These are phyloP conservation scores for Lentinula sp. DNA, from an alignment of 768 basidiomycete genomes.

Conservation along the genomic window DNA sequence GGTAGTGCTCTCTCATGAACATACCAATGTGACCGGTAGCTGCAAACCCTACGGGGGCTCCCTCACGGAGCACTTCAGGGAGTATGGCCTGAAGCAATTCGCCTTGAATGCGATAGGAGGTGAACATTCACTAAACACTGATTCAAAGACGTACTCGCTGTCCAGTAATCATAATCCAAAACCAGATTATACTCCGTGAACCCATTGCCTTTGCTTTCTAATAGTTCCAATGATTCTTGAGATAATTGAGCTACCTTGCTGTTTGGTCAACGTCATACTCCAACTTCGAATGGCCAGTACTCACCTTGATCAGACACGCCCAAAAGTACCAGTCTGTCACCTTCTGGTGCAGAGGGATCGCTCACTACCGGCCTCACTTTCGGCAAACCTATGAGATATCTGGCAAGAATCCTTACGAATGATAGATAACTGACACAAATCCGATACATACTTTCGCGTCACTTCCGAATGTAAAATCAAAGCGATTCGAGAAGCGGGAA, in stretches of 20 bases:
- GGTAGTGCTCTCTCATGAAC: background rate
- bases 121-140: background rate
- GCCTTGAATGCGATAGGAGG: slow-evolving; percentile 38
- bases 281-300: slow-evolving; percentile 2
- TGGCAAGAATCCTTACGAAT: slow-evolving; percentile 18
- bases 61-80: slow-evolving; percentile 71
- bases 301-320: slow-evolving; percentile 56
- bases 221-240: slow-evolving; percentile 43
- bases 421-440: background rate
- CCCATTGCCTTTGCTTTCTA: slow-evolving; percentile 49
- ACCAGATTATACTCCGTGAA: slow-evolving; percentile 56
- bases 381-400: slow-evolving; percentile 63
- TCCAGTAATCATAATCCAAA: slow-evolving; percentile 87
- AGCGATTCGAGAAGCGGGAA: slow-evolving; percentile 51
- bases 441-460: slow-evolving; percentile 49
- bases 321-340: slow-evolving; percentile 60
- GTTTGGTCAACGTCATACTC: slow-evolving; percentile 12
- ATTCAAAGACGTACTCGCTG: slow-evolving; percentile 46
- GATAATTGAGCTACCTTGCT: slow-evolving; percentile 67
- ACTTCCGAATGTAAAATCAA: slow-evolving; percentile 48
- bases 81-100: slow-evolving; percentile 80
- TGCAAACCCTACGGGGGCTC: slow-evolving; percentile 84
- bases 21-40: slow-evolving; percentile 89
- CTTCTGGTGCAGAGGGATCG: slow-evolving; percentile 40
- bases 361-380: slow-evolving; percentile 54